Evolutionary conservation across 352 stramenopile genomes (phyloP).

Genomic region (Phytopythium boreale): DNA sequence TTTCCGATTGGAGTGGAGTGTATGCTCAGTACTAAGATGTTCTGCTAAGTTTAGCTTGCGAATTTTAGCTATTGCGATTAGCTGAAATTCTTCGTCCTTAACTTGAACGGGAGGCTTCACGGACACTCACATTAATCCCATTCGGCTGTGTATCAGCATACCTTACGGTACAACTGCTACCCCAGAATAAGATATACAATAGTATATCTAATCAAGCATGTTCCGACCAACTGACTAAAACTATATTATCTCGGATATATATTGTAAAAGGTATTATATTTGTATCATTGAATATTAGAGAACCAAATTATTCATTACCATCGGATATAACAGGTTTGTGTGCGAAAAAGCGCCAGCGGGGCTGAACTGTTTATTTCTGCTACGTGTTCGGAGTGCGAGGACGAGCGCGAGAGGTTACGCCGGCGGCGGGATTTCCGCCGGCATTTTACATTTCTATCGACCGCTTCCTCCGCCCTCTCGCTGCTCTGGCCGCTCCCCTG

Average conservation of each 20-base stretch:
- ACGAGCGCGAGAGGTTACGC: not conserved
- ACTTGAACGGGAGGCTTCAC: no score
- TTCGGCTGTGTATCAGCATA: no score
- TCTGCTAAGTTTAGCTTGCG: no score
- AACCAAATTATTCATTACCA: not conserved
- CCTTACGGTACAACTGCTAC: no score
- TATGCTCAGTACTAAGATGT: no score
- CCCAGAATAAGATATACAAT: not conserved
- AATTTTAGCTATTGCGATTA: no score
- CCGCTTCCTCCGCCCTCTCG: not conserved
- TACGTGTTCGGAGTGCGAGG: constrained; percentile 1
- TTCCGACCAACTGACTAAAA: not conserved
- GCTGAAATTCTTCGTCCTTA: no score
- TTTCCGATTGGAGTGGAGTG: no score
- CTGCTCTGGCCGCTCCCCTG: not conserved
- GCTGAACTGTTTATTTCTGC: not conserved
- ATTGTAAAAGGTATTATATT: no score
- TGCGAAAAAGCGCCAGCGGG: not conserved
- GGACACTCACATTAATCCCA: no score
- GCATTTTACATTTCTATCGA: not conserved
- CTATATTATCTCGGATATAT: not conserved
- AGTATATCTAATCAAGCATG: not conserved
- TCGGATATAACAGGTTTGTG: not conserved
- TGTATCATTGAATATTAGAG: no score
- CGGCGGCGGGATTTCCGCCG: not conserved